Conservation (phyloP, 2,329 filamentous ascomycete genomes). For the Zymoseptoria tritici region DNA sequence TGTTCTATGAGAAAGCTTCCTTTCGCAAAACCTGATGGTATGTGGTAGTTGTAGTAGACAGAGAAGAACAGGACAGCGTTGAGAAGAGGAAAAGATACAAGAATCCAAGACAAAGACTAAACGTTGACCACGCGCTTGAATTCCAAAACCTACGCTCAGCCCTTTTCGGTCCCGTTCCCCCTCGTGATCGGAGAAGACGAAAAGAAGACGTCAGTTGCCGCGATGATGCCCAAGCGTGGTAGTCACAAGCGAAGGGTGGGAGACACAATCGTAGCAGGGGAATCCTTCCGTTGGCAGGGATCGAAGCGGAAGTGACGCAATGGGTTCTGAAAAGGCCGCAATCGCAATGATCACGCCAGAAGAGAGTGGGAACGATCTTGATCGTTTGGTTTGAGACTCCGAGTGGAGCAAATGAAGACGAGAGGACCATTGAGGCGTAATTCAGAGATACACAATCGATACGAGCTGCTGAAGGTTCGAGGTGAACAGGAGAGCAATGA, state of each 20-base stretch:
- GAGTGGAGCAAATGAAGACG: neutral
- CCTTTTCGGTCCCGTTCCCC: too few species aligned
- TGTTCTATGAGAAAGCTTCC: too few species aligned
- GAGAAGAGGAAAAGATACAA: neutral
- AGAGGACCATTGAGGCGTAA: neutral
- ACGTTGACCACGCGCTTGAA: neutral
- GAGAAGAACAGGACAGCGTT: neutral
- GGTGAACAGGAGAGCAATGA: neutral
- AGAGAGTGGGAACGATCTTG: too few species aligned
- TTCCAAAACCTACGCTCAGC: neutral
- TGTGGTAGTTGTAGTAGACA: neutral
- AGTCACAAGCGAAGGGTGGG: neutral
- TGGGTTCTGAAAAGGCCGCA: neutral
- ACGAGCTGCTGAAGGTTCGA: neutral
- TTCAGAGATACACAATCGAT: neutral
- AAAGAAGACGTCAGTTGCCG: neutral
- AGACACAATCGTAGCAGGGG: neutral
- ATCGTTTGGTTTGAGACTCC: too few species aligned
- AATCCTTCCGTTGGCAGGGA: neutral
- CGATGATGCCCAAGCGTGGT: neutral
- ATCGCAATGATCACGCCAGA: neutral
- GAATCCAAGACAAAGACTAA: neutral
- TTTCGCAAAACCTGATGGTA: too few species aligned
- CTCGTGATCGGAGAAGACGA: too few species aligned
- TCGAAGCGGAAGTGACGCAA: neutral